Evolutionary conservation across 1,284 basidiomycete genomes (phyloP).

Genomic region (Heterobasidion occidentale): DNA sequence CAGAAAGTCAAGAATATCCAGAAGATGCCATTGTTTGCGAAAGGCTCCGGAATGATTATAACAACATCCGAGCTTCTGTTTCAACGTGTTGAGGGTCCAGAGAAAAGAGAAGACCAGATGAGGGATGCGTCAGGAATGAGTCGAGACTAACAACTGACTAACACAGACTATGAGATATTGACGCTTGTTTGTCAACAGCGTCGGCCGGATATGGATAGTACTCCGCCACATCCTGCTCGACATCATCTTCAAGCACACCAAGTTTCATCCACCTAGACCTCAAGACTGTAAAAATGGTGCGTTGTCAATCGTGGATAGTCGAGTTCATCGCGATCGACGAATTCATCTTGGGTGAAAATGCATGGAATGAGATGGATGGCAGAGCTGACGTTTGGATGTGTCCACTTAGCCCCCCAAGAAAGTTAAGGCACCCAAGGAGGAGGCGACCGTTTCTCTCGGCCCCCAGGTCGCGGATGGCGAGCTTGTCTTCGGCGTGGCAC

Average conservation of each 20-base stretch:
- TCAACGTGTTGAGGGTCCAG: not conserved
- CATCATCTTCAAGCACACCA: slow-evolving; percentile 6
- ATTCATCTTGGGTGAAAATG: not conserved
- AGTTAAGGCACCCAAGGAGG: slow-evolving; percentile 65
- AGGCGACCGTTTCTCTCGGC: slow-evolving; percentile 80
- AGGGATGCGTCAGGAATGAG: not conserved
- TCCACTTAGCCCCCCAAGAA: slow-evolving; percentile 66
- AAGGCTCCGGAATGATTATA: too few relatives aligned
- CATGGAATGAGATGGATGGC: slow-evolving; percentile 27
- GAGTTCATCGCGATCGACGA: not conserved
- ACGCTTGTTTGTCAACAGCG: not conserved
- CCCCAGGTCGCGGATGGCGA: slow-evolving; percentile 94
- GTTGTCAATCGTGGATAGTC: not conserved
- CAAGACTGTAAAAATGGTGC: slow-evolving; percentile 8
- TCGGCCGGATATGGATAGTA: not conserved
- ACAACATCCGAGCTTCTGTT: too few relatives aligned
- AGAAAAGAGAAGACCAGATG: not conserved
- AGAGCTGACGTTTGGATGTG: slow-evolving; percentile 32
- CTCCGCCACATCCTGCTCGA: not conserved
- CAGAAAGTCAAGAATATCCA: too few relatives aligned
- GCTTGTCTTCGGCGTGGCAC: slow-evolving; percentile 92
- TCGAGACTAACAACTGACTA: too few relatives aligned
- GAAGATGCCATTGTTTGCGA: too few relatives aligned
- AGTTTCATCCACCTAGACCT: not conserved
- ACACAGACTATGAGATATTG: not conserved